Conservation (phyloP, 2,329 filamentous ascomycete genomes). For the Knoxdaviesia proteae region DNA sequence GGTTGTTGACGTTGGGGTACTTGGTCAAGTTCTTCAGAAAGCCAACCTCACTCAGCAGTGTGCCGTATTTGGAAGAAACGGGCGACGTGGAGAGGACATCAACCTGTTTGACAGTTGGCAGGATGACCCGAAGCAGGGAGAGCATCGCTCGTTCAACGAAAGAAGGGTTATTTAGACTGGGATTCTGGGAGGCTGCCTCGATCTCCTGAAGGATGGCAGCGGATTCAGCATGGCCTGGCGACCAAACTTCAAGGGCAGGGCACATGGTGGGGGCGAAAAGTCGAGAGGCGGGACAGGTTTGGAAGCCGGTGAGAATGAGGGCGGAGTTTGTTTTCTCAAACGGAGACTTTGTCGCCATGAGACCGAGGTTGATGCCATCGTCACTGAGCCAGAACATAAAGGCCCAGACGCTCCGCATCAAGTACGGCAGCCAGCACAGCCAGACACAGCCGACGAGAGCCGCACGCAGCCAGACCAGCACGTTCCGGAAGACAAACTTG, state of each 20-base stretch:
- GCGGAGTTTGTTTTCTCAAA: not conserved
- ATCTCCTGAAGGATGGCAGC: no score
- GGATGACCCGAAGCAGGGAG: no score
- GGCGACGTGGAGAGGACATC: no score
- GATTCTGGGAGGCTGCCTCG: no score
- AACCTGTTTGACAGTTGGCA: no score
- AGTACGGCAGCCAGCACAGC: slow-evolving; percentile 72
- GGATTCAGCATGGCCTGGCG: not conserved
- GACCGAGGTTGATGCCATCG: slow-evolving; percentile 31
- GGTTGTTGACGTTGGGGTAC: slow-evolving; percentile 52
- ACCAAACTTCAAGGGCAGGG: slow-evolving; percentile 8
- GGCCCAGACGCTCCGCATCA: slow-evolving; percentile 82
- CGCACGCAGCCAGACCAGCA: slow-evolving; percentile 61
- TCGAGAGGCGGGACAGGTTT: slow-evolving; percentile 16
- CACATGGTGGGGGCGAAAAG: slow-evolving; percentile 13
- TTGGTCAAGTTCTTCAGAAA: slow-evolving; percentile 43
- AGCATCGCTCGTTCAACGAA: no score
- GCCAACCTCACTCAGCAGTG: slow-evolving; percentile 34
- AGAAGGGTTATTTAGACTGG: no score
- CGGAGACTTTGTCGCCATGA: not conserved
- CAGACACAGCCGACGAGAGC: slow-evolving; percentile 67
- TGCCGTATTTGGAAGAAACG: slow-evolving; percentile 6
- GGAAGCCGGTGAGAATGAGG: slow-evolving; percentile 4
- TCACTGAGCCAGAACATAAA: slow-evolving; percentile 90
- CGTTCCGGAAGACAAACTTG: slow-evolving; percentile 48